These are phyloP conservation scores for Neoarthrinium moseri DNA, from an alignment of 2,329 filamentous ascomycete species.

Conservation along the genomic window DNA sequence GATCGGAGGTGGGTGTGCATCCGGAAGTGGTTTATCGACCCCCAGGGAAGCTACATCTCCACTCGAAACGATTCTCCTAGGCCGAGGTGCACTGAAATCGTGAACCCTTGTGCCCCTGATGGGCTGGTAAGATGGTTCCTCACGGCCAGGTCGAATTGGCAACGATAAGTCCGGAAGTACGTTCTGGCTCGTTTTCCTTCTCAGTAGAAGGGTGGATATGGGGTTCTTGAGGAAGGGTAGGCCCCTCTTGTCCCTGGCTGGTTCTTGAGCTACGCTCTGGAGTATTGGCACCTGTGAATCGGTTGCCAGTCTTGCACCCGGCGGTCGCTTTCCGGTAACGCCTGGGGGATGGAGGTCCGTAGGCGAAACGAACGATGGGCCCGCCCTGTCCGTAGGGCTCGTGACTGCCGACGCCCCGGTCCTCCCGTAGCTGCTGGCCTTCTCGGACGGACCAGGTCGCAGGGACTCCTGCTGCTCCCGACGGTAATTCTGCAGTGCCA, in stretches of 20 bases:
- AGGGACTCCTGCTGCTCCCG: constrained; percentile 31
- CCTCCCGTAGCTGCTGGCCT: constrained; percentile 14
- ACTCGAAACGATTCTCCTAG: constrained; percentile 36
- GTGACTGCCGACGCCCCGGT: constrained; percentile 21
- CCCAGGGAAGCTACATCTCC: constrained; percentile 21
- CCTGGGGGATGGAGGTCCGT: constrained; percentile 44
- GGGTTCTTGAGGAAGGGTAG: constrained; percentile 59
- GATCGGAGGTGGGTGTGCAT: constrained; percentile 17
- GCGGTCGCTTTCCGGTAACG: constrained; percentile 39
- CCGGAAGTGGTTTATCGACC: constrained; percentile 18
- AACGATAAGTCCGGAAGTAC: constrained; percentile 41
- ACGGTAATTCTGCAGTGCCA: constrained; percentile 51
- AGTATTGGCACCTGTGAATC: constrained; percentile 34
- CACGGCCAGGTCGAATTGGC: constrained; percentile 33
- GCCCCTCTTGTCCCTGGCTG: constrained; percentile 49
- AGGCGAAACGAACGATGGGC: constrained; percentile 47
- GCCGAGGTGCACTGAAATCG: constrained; percentile 63
- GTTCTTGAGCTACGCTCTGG: constrained; percentile 33
- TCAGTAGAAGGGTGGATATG: constrained; percentile 57
- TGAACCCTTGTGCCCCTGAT: constrained; percentile 65
- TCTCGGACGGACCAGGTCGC: constrained; percentile 18
- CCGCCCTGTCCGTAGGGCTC: constrained; percentile 24
- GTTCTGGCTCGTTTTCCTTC: constrained; percentile 53
- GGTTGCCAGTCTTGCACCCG: constrained; percentile 36
- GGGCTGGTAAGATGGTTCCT: constrained; percentile 57